Evolutionary conservation across 1,139 yeast species (phyloP), one percentile per base, ranked within the genome.

Genomic region (Candida tunisiensis): DNA sequence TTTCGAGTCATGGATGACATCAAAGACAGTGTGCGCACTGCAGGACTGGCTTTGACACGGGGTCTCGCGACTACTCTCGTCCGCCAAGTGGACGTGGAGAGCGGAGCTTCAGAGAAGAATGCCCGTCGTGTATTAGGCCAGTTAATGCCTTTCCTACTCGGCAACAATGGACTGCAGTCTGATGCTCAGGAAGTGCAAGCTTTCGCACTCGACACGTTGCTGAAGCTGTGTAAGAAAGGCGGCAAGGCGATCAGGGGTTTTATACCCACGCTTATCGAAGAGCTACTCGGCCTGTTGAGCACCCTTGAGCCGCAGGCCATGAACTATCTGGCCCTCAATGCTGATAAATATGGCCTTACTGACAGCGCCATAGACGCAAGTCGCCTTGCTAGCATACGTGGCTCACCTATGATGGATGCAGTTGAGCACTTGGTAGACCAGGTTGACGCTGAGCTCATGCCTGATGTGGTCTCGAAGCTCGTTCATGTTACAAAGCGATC

Each of bases 1-100:
- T 85, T 88, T 55, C 65, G 98, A 43, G 69, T 70, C 1, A 69
- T 85, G 66, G 98, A 88, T 52, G 98, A 88, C 53, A 82, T 88
- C 33, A 88, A 88, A 46, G 95, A 82, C 27, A 79, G 92, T 53
- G 96, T 88, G 4, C 62, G 96, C 27, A 68, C 68, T 31, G 92
- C 82, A 29, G 96, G 93, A 8, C 53, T 63, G 28, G 66, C 62
- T 25, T 57, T 88, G 19, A 72, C 93, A 0, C 67, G 73, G 36
- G 61, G 67, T 5, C 57, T 88, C 22, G 71, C 93, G 0, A 64
- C 71, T 9, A 60, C 69, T 3, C 57, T 85, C 38, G 68, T 74
- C 2, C 61, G 71, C 25, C 62, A 67, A 21, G 63, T 77, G 11
- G 72, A 64, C 21, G 53, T 42, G 13, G 43, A 39, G 16, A 29